Evolutionary conservation across 2,329 filamentous ascomycete genomes (phyloP), one percentile per base, ranked within the genome.

Genomic region (Bimuria novae-zelandiae): DNA sequence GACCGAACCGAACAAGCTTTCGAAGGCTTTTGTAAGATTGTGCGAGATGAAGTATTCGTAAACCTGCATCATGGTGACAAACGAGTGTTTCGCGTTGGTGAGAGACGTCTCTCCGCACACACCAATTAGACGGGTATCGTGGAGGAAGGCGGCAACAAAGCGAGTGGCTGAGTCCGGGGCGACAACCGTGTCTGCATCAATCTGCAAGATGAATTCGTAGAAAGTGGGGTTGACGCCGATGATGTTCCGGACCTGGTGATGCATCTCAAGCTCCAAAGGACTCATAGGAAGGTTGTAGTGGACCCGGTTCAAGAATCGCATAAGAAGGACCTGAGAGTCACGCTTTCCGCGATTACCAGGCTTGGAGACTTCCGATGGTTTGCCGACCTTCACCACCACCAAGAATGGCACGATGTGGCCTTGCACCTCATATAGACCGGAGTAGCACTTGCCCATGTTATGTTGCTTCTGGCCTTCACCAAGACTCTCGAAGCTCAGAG

Each of bases 31-130:
- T 64, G 90, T 88, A 63, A 99, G 78, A 73, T 97, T 96, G 81
- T 99, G 93, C 46, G 93, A 97, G 68, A 99, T 99, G 80, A 92
- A 99, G 82, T 99, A 99, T 76, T 99, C 93, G 81, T 97, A 99
- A 29, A 99, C 93, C 76, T 99, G 94, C 73, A 99, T 99, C 93
- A 97, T 97, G 46, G 94, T 99, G 62, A 96, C 86, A 69, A 95
- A 91, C 1, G 93, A 97, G 6, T 89, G 83, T 75, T 97, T 97
- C 55, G 92, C 89, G 71, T 99, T 99, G 58, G 88, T 92, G 42
- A 99, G 81, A 14, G 89, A 89, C 0, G 94, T 99, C 76, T 99
- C 94, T 77, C 94, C 94, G 69, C 94, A 99, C 43, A 94, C 85
- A 50, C 89, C 94, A 68, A 97, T 93, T n/a, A 97, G 81, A 51